Percentiles rank a stretch among this genome's conserved stretches.
These are phyloP conservation scores for Atalantia buxifolia DNA, from an alignment of 345 rosid species.

Conservation along the genomic window DNA sequence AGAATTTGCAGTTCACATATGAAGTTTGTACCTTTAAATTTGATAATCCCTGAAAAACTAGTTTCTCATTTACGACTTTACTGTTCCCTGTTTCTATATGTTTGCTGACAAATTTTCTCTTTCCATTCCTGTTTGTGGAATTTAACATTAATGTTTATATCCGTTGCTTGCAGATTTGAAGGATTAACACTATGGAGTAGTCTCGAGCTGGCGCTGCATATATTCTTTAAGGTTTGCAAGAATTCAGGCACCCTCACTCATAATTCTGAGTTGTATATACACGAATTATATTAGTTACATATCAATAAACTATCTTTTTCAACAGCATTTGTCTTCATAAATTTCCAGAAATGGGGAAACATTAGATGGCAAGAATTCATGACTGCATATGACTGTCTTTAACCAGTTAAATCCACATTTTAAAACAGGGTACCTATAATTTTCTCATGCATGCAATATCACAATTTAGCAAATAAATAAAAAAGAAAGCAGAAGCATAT, in stretches of 20 bases:
- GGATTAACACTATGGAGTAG: background rate
- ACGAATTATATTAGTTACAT: background rate
- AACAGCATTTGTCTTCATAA: too few relatives aligned
- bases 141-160: background rate
- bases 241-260: background rate
- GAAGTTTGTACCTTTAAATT: background rate
- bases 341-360: too few relatives aligned
- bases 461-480: too few relatives aligned
- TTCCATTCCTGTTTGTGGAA: background rate
- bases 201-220: background rate
- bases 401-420: too few relatives aligned
- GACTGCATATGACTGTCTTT: too few relatives aligned
- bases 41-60: background rate
- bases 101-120: background rate
- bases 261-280: too few relatives aligned
- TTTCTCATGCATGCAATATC: too few relatives aligned
- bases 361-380: too few relatives aligned
- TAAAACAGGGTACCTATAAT: too few relatives aligned
- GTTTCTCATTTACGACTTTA: background rate
- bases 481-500: too few relatives aligned
- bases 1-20: background rate
- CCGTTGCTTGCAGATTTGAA: constrained; percentile 10
- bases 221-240: background rate
- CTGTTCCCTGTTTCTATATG: background rate
- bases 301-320: too few relatives aligned